These are phyloP conservation scores for Yamadazyma dushanensis DNA, from an alignment of 1,139 yeast genomes.

Conservation along the genomic window DNA sequence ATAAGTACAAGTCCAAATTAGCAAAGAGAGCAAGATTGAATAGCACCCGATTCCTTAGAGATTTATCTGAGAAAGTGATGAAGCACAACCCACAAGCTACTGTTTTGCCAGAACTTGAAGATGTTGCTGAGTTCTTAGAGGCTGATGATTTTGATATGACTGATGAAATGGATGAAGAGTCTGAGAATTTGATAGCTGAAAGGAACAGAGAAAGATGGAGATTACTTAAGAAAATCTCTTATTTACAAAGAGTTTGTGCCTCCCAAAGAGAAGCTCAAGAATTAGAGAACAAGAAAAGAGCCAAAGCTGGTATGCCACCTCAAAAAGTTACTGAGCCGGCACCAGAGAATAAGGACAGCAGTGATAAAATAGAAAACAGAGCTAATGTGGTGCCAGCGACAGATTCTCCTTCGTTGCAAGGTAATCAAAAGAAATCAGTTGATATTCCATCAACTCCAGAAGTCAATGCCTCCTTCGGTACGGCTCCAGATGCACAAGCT, in stretches of 20 bases:
- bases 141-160: conserved; percentile 40
- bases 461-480: no score
- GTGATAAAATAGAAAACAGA: background rate
- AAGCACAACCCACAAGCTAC: conserved; percentile 35
- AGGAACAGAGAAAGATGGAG: conserved; percentile 64
- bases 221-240: conserved; percentile 66
- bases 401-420: no score
- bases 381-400: no score
- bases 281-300: conserved; percentile 34
- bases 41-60: conserved; percentile 53
- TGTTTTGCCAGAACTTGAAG: conserved; percentile 59
- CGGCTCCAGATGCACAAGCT: no score
- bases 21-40: conserved; percentile 52
- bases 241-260: conserved; percentile 62
- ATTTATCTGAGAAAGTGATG: conserved; percentile 53
- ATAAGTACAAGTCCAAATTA: conserved; percentile 50
- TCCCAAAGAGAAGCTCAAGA: conserved; percentile 35
- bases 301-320: conserved; percentile 33
- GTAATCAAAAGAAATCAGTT: no score
- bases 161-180: conserved; percentile 40
- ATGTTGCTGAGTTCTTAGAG: conserved; percentile 55
- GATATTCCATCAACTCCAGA: no score
- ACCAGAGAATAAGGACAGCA: conserved; percentile 4
- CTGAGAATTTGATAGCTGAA: conserved; percentile 41
- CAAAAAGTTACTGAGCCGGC: background rate